phyloP scores from a whole-genome alignment of 1,139 yeast species.

The Yamadazyma songkhlaensis region DNA sequence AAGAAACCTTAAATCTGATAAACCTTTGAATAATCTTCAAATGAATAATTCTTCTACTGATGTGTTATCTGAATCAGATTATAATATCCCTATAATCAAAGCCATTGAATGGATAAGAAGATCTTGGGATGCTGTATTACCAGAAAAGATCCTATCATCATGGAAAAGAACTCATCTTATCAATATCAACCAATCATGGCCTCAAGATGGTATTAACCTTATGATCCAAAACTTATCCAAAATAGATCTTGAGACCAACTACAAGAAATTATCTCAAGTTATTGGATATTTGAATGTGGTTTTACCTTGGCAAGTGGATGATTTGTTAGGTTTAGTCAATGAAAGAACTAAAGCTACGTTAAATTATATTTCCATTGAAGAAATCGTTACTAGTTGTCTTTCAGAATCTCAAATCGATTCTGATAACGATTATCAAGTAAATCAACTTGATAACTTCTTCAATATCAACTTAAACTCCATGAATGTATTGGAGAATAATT shows the following conservation, averaged over 20 bases:
- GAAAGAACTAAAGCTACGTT: conserved; percentile 55
- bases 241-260: conserved; percentile 25
- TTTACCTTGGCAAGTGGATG: conserved; percentile 59
- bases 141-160: conserved; percentile 44
- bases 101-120: conserved; percentile 57
- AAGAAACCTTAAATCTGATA: conserved; percentile 11
- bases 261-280: conserved; percentile 36
- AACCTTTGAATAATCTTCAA: conserved; percentile 8
- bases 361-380: conserved; percentile 61
- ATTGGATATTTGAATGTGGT: conserved; percentile 46
- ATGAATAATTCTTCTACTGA: conserved; percentile 18
- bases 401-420: conserved; percentile 31
- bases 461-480: conserved; percentile 1
- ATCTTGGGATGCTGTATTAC: conserved; percentile 53
- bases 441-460: conserved; percentile 2
- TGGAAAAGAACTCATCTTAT: conserved; percentile 47
- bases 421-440: background rate
- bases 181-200: conserved; percentile 23
- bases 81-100: conserved; percentile 47
- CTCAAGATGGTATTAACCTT: conserved; percentile 11
- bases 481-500: conserved; percentile 1
- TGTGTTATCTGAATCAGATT: conserved; percentile 36
- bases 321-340: conserved; percentile 53
- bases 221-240: conserved; percentile 4
- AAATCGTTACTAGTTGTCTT: conserved; percentile 60